Base-by-base conservation (phyloP, 371 early-diverging fungal species). In the Rhizomucor pusillus region DNA sequence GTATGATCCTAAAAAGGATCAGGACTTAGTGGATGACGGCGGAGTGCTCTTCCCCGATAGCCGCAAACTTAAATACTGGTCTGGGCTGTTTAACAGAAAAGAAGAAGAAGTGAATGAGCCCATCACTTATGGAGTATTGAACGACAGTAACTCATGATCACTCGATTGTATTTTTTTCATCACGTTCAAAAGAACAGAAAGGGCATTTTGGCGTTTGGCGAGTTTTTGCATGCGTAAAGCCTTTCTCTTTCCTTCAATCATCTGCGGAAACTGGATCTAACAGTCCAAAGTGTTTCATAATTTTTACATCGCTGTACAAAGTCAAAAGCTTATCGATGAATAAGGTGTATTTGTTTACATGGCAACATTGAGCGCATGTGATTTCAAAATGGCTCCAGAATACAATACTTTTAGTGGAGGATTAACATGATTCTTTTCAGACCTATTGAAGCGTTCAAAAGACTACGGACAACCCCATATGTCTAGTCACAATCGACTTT, bases 41-140 rank as follows among this genome's bases (percentile, higher is more conserved):
- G 73, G 82, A 14, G 85, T 86, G 0, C 56, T 90, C 16, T 69
- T 81, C 41, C 87, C 91, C 2, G 84, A 87, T 23, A 55, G 80
- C 0, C 74, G 73, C 12, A 75, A 79, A 43, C 62, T 88, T 50
- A 82, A 80, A 59, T 91, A 89, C 61, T 91, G 91, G 91, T 66
- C 90, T 10, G 67, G 69, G 34, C 62, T 91, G 40, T 90, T 90
- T 64, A 76, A 75, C 43, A 62, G 81, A 34, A 63, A 64, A 12
- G 80, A 81, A 20, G 81, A 79, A 18, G 85, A 88, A 46, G 69
- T 87, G 19, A 85, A 87, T 57, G 60, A 58, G 47, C 36, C 63
- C 16, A 37, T 60, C 44, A 50, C 47, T 1, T 66, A 71, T 47
- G 69, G 56, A 52, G 47, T 50, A n/a, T 50, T 33, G 41, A 41